A percentile compares a stretch with the other conserved stretches of the same genome.
Conservation (phyloP, 805 yeast species). For the Cephaloascus fragrans region DNA sequence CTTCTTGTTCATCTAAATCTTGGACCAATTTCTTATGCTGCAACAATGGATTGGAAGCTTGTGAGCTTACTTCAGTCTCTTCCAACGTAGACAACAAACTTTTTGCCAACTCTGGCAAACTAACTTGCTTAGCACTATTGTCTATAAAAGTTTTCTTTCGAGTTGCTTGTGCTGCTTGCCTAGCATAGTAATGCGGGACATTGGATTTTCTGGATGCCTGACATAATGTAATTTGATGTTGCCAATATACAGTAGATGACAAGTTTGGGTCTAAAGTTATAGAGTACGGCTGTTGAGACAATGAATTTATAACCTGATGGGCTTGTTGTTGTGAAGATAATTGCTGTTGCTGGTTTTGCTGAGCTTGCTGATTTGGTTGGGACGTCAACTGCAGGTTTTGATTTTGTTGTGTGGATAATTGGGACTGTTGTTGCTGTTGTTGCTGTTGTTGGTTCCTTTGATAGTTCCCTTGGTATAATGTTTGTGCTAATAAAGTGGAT, state of each 20-base stretch:
- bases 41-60: slow-evolving; percentile 19
- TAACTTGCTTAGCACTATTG: slow-evolving; percentile 8
- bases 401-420: slow-evolving; percentile 13
- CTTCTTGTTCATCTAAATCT: slow-evolving; percentile 50
- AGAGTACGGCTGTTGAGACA: slow-evolving; percentile 12
- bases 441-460: slow-evolving; percentile 18
- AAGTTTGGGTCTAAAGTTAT: slow-evolving; percentile 21
- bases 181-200: slow-evolving; percentile 73
- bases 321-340: slow-evolving; percentile 16
- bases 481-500: slow-evolving; percentile 26
- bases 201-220: slow-evolving; percentile 58
- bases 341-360: slow-evolving; percentile 11
- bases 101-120: slow-evolving; percentile 30
- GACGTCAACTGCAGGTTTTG: slow-evolving; percentile 10
- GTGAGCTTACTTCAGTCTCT: slow-evolving; percentile 9
- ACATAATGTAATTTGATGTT: slow-evolving; percentile 66
- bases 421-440: slow-evolving; percentile 15
- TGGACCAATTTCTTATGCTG: slow-evolving; percentile 30
- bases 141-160: slow-evolving; percentile 21
- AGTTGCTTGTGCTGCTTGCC: slow-evolving; percentile 67
- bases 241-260: slow-evolving; percentile 49
- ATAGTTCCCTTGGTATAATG: slow-evolving; percentile 28
- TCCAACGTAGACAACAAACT: slow-evolving; percentile 17
- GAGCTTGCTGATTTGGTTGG: slow-evolving; percentile 8
- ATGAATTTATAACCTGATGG: slow-evolving; percentile 10